Base-by-base conservation (phyloP, 345 rosid species). In the Cardiospermum halicacabum region DNA sequence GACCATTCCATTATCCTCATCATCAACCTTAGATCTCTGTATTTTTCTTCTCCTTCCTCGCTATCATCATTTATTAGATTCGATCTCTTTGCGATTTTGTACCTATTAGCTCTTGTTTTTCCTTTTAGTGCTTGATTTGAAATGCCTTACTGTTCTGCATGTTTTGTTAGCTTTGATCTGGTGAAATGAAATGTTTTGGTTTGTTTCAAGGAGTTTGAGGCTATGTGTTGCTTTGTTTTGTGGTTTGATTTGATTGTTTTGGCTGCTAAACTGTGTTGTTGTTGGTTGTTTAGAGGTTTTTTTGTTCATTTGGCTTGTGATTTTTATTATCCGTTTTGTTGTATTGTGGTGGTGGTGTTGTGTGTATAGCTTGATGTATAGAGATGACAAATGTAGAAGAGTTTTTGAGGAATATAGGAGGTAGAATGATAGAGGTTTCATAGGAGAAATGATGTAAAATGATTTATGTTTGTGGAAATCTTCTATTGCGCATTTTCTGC, bases 11-110 rank as follows among this genome's bases (percentile, higher is more conserved):
- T 42, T 30, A 39, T 18, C 19, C 18, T 9, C 15, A 42, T 60
- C 40, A 28, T 62, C 66, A 3, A n/a, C 2, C 56, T 12, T 18
- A 62, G 66, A 62, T 62, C 66, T 62, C 43, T 43, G 3, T 34
- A 4, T 40, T 27, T 11, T 25, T 27, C 53, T 24, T 37, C 12
- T 3, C 13, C 5, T 2, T 58, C n/a, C n/a, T 58, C 7, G 48
- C 24, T 58, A n/a, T n/a, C n/a, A n/a, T 13, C 27, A 36, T 19
- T 25, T 6, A 16, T 42, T 24, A 21, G 2, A 49, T 26, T 18
- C 11, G 36, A 42, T 56, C 36, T 3, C 31, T 4, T 21, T 34
- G 48, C 31, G 39, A n/a, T 34, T 34, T 19, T 7, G 13, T 34
- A 5, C 9, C 39, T 34, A 34, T 34, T 34, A 34, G 3, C 0